phyloP scores from a whole-genome alignment of 2,329 filamentous ascomycete genomes.

The Blastomyces silverae region DNA sequence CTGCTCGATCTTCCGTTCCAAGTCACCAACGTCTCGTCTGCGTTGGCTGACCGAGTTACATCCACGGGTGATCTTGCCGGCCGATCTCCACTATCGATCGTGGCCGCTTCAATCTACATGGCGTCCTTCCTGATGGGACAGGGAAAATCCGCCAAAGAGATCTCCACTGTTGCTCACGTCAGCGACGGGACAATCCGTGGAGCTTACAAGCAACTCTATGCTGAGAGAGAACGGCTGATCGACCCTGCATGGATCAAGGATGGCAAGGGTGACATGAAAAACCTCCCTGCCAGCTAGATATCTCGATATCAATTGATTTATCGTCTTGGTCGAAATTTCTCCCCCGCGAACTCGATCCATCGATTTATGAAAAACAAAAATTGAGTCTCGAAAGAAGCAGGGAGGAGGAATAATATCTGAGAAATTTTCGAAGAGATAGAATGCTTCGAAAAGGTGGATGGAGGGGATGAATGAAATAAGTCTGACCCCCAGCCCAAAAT shows the following conservation, averaged over 20 bases:
- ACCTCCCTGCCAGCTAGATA: conserved; percentile 53
- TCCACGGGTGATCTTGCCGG: conserved; percentile 76
- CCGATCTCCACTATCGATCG: conserved; percentile 86
- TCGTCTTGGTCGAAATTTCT: background rate
- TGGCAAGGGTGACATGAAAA: conserved; percentile 63
- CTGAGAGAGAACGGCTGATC: conserved; percentile 65
- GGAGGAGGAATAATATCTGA: background rate
- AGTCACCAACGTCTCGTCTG: conserved; percentile 71
- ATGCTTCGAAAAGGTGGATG: background rate
- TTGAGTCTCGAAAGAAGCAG: background rate
- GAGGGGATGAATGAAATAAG: conserved; percentile 1
- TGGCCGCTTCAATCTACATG: conserved; percentile 95
- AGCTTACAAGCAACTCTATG: conserved; percentile 83
- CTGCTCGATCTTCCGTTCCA: conserved; percentile 68
- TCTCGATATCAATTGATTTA: conserved; percentile 1
- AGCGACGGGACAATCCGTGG: conserved; percentile 96
- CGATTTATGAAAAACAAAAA: background rate
- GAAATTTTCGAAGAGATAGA: background rate
- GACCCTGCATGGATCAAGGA: conserved; percentile 66
- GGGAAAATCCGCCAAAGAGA: conserved; percentile 73
- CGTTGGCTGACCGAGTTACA: conserved; percentile 70
- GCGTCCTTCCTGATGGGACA: conserved; percentile 79
- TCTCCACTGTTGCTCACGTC: conserved; percentile 75
- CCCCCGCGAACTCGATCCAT: background rate
- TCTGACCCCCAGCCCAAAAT: background rate